Percentiles rank a stretch among this genome's conserved stretches.
These are phyloP conservation scores for Stephanodiscus triporus DNA, from an alignment of 108 stramenopile species.

Conservation along the genomic window DNA sequence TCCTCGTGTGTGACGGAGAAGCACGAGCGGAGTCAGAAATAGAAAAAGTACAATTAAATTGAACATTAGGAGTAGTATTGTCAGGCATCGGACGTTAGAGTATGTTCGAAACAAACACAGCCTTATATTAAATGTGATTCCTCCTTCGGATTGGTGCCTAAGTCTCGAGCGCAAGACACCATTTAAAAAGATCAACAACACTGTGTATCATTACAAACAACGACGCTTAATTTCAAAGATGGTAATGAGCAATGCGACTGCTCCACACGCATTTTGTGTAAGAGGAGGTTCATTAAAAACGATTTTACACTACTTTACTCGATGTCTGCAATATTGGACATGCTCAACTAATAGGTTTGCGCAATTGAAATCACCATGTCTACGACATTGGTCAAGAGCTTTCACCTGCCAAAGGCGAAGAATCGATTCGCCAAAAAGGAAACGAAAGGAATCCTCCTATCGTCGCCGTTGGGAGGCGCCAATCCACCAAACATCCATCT, in stretches of 20 bases:
- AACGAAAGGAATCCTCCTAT: slow-evolving; percentile 29
- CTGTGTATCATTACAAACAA: too few species aligned
- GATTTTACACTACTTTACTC: not conserved
- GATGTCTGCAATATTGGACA: not conserved
- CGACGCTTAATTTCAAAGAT: too few species aligned
- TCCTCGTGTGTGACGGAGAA: not conserved
- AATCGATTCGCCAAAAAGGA: slow-evolving; percentile 36
- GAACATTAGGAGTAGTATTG: not conserved
- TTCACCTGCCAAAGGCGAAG: slow-evolving; percentile 23
- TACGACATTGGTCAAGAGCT: not conserved
- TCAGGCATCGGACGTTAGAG: too few species aligned
- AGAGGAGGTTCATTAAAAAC: not conserved
- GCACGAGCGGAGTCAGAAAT: not conserved
- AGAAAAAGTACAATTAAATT: not conserved
- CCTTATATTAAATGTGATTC: too few species aligned
- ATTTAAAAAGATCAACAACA: too few species aligned
- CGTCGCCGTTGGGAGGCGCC: slow-evolving; percentile 32
- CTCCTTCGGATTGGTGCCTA: too few species aligned
- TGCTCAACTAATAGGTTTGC: not conserved
- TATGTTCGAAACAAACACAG: too few species aligned
- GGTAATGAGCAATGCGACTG: too few species aligned
- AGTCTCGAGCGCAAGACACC: too few species aligned
- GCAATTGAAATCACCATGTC: not conserved
- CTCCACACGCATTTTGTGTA: too few species aligned
- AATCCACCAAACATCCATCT: slow-evolving; percentile 60